Evolutionary conservation across 495 filamentous ascomycete species (phyloP).

Genomic region (Bryoglossum gracile): DNA sequence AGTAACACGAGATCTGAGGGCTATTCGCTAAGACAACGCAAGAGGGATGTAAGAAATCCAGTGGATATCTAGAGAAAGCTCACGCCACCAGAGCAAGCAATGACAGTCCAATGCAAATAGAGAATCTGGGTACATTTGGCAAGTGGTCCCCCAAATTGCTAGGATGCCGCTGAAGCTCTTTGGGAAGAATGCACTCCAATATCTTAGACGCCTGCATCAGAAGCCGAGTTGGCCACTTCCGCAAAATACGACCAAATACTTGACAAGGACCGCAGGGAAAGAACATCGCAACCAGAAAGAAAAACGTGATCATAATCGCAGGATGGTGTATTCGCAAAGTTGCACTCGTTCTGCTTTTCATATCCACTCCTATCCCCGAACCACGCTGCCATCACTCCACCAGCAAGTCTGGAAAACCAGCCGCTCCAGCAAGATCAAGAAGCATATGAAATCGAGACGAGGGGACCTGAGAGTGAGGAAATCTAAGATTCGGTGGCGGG

Average conservation of each 20-base stretch:
- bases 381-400: constrained; percentile 27
- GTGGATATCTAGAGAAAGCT: constrained; percentile 23
- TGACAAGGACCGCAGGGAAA: constrained; percentile 23
- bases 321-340: constrained; percentile 22
- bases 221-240: constrained; percentile 19
- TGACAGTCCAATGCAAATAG: constrained; percentile 16
- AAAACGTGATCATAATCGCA: constrained; percentile 30
- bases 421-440: constrained; percentile 26
- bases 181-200: constrained; percentile 23
- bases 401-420: constrained; percentile 25
- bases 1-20: constrained; percentile 15
- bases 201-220: constrained; percentile 27
- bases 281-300: constrained; percentile 25
- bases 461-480: constrained; percentile 22
- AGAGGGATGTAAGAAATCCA: constrained; percentile 24
- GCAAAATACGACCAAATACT: constrained; percentile 20
- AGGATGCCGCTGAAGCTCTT: constrained; percentile 22
- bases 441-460: constrained; percentile 28
- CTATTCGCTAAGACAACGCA: constrained; percentile 26
- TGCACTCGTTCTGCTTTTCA: constrained; percentile 27
- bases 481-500: constrained; percentile 30
- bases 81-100: constrained; percentile 13
- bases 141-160: constrained; percentile 13
- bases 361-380: constrained; percentile 28
- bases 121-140: constrained; percentile 19